Conservation (phyloP, 805 yeast species). For the Myxozyma lipomycoides region DNA sequence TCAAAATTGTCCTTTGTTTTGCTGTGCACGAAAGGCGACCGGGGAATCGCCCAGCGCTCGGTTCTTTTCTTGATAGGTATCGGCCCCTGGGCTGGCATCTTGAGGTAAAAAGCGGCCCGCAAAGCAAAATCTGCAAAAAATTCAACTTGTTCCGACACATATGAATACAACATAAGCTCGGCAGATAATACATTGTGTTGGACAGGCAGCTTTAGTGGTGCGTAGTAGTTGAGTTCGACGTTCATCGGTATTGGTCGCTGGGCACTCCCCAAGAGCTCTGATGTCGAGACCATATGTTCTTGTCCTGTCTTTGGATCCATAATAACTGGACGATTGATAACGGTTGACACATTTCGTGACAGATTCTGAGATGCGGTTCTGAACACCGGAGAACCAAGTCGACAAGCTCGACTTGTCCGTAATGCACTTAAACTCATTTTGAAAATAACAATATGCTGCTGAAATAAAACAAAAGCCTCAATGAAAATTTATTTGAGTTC, state of each 20-base stretch:
- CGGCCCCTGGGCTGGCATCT: slow-evolving; percentile 79
- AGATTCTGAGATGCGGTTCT: too few relatives aligned
- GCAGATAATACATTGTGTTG: slow-evolving; percentile 75
- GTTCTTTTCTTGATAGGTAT: slow-evolving; percentile 62
- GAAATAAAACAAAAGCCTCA: too few relatives aligned
- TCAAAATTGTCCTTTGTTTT: slow-evolving; percentile 92
- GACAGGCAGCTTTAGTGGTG: slow-evolving; percentile 66
- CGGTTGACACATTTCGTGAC: not conserved
- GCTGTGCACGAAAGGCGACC: slow-evolving; percentile 91
- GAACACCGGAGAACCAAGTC: too few relatives aligned
- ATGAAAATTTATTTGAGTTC: too few relatives aligned
- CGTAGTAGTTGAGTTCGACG: slow-evolving; percentile 74
- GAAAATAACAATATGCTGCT: too few relatives aligned
- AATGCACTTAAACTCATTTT: not conserved
- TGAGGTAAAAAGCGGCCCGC: slow-evolving; percentile 85
- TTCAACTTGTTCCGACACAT: slow-evolving; percentile 63
- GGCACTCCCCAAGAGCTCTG: slow-evolving; percentile 29
- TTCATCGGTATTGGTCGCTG: slow-evolving; percentile 72
- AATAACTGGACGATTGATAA: slow-evolving; percentile 2
- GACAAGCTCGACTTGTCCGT: not conserved
- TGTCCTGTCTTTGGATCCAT: slow-evolving; percentile 34
- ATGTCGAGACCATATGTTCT: slow-evolving; percentile 10
- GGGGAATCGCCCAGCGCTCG: slow-evolving; percentile 89
- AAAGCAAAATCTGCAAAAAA: slow-evolving; percentile 80
- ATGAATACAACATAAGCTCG: slow-evolving; percentile 61